These are phyloP conservation scores for Saturnispora serradocipensis DNA, from an alignment of 805 yeast genomes.

Conservation along the genomic window DNA sequence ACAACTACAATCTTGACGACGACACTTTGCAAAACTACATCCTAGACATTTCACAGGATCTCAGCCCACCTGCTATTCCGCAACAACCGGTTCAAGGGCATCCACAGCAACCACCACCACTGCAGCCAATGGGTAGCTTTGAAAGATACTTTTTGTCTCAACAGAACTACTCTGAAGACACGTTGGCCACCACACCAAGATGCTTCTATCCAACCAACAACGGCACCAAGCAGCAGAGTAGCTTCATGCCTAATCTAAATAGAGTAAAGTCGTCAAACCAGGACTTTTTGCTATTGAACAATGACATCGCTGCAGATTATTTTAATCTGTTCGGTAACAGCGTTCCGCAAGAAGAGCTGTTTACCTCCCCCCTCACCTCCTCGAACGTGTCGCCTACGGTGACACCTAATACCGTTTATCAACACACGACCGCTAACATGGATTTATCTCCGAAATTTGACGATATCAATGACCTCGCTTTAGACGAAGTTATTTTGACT, in stretches of 20 bases:
- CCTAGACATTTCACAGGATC: not conserved
- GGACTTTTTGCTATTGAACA: not conserved
- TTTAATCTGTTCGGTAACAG: conserved; percentile 2
- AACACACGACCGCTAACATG: not conserved
- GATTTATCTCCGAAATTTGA: not conserved
- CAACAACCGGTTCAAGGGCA: not conserved
- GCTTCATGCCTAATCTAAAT: not conserved
- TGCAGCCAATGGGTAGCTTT: not conserved
- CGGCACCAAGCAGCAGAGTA: not conserved
- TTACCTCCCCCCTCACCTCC: not conserved
- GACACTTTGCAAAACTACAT: not conserved
- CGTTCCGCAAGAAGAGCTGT: not conserved
- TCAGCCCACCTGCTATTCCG: not conserved
- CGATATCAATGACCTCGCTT: conserved; percentile 2
- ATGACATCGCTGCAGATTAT: conserved; percentile 5
- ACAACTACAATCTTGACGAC: not conserved
- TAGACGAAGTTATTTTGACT: conserved; percentile 8
- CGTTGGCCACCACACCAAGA: conserved; percentile 3
- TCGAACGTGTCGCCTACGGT: not conserved
- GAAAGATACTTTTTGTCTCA: not conserved
- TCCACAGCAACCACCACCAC: not conserved
- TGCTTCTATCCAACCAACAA: conserved; percentile 6
- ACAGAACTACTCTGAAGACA: not conserved
- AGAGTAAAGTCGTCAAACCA: not conserved
- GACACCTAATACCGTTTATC: not conserved